A percentile compares a stretch with the other conserved stretches of the same genome.
These are phyloP conservation scores for Coemansia sp. DNA, from an alignment of 192 early-diverging fungal species.

Conservation along the genomic window DNA sequence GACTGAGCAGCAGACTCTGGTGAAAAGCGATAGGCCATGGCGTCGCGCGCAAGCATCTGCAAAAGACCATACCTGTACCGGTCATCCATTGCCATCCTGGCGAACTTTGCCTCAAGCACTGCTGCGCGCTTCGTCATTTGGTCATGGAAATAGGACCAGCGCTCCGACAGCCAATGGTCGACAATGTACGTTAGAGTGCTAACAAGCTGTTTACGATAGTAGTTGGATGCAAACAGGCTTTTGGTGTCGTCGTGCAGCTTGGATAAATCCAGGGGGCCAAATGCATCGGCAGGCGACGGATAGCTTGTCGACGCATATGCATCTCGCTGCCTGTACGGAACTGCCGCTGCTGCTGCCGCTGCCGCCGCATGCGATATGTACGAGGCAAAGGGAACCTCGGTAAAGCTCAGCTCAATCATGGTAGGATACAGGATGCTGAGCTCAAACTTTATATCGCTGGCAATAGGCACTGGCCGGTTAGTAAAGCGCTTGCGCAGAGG, in stretches of 20 bases:
- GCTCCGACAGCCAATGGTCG: constrained; percentile 34
- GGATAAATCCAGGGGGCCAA: constrained; percentile 36
- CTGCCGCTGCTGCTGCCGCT: constrained; percentile 22
- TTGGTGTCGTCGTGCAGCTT: constrained; percentile 41
- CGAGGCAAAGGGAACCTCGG: constrained; percentile 34
- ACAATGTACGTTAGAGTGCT: constrained; percentile 39
- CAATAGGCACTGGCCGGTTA: constrained; percentile 63
- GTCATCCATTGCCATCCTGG: constrained; percentile 54
- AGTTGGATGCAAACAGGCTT: constrained; percentile 39
- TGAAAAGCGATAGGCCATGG: constrained; percentile 39
- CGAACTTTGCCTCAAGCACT: constrained; percentile 57
- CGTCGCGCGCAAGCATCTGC: constrained; percentile 52
- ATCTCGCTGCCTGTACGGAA: constrained; percentile 39
- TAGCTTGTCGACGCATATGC: constrained; percentile 15
- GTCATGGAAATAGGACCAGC: constrained; percentile 25
- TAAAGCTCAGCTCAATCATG: constrained; percentile 63
- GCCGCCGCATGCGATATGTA: constrained; percentile 42
- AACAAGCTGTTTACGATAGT: constrained; percentile 42
- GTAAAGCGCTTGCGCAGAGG: constrained; percentile 73
- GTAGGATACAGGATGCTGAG: constrained; percentile 56
- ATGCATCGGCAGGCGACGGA: constrained; percentile 45
- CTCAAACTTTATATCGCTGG: constrained; percentile 64
- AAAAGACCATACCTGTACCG: constrained; percentile 13
- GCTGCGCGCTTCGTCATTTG: constrained; percentile 50
- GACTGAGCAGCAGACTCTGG: constrained; percentile 15